Evolutionary conservation across 2,329 filamentous ascomycete species (phyloP).

Genomic region (Chrysosphaeria jannelii): DNA sequence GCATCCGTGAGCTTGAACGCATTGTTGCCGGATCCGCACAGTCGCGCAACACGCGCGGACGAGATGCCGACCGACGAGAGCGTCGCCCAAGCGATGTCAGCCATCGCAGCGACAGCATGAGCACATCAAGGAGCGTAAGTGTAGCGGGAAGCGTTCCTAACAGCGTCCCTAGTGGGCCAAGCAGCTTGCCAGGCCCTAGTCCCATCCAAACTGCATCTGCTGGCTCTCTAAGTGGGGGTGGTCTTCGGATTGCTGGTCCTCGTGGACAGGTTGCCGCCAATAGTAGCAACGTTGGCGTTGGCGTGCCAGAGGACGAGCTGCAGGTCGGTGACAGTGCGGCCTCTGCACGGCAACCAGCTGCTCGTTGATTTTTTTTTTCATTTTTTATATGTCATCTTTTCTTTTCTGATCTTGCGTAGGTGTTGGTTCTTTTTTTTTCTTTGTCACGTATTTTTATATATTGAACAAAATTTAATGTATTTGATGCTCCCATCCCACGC

Average conservation of each 20-base stretch:
- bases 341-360: no score
- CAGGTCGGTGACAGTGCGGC: constrained; percentile 31
- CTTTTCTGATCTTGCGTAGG: no score
- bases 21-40: neutral
- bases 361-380: no score
- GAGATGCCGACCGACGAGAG: constrained; percentile 12
- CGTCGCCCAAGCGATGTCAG: constrained; percentile 15
- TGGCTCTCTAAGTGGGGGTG: no score
- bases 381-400: no score
- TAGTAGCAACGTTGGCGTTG: constrained; percentile 18
- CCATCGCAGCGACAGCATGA: constrained; percentile 18
- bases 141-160: constrained; percentile 9
- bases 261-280: no score
- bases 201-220: no score
- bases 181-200: constrained; percentile 4
- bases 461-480: no score
- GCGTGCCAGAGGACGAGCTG: constrained; percentile 27
- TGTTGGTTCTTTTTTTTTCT: no score
- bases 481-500: no score
- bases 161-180: constrained; percentile 4
- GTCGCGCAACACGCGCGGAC: neutral
- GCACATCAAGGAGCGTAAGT: constrained; percentile 21
- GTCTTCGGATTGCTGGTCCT: constrained; percentile 17
- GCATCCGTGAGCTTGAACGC: constrained; percentile 30
- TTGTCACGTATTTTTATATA: no score